Conservation (phyloP, 1,284 basidiomycete species). For the Lentinus polychrous region DNA sequence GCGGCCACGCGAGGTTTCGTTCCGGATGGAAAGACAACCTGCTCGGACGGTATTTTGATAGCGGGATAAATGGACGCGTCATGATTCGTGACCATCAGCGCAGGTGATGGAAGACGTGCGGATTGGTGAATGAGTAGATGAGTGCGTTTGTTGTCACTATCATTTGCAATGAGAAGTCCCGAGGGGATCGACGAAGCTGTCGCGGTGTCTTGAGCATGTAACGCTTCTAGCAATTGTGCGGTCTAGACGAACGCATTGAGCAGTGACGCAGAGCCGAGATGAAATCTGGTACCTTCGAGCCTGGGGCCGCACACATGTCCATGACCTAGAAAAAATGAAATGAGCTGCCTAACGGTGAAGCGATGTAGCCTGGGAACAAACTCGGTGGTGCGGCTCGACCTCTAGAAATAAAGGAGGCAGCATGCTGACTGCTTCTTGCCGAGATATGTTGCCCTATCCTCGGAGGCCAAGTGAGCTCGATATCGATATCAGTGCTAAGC, state of each 20-base stretch:
- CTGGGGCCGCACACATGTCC: conserved; percentile 99
- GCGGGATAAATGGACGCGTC: conserved; percentile 89
- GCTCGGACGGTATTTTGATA: conserved; percentile 49
- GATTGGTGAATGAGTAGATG: conserved; percentile 98
- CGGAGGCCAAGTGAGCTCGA: background rate
- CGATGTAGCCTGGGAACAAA: conserved; percentile 27
- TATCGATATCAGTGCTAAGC: background rate
- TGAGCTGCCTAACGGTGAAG: background rate
- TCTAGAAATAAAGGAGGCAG: conserved; percentile 93
- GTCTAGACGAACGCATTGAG: conserved; percentile 43
- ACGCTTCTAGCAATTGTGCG: conserved; percentile 84
- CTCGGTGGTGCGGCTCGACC: conserved; percentile 86
- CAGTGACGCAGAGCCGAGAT: background rate
- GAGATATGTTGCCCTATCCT: conserved; percentile 83
- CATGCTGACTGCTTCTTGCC: conserved; percentile 99
- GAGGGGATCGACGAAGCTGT: conserved; percentile 60
- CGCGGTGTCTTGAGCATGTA: conserved; percentile 65
- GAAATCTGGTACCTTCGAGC: conserved; percentile 67
- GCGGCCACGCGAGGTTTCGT: conserved; percentile 21
- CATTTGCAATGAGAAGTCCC: conserved; percentile 85
- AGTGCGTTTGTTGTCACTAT: conserved; percentile 89
- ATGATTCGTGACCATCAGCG: conserved; percentile 92
- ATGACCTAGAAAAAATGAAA: conserved; percentile 55
- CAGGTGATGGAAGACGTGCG: conserved; percentile 88
- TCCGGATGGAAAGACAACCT: conserved; percentile 19